phyloP scores from a whole-genome alignment of 148 eudicot genomes.

The Amaranthus hypochondriacus region DNA sequence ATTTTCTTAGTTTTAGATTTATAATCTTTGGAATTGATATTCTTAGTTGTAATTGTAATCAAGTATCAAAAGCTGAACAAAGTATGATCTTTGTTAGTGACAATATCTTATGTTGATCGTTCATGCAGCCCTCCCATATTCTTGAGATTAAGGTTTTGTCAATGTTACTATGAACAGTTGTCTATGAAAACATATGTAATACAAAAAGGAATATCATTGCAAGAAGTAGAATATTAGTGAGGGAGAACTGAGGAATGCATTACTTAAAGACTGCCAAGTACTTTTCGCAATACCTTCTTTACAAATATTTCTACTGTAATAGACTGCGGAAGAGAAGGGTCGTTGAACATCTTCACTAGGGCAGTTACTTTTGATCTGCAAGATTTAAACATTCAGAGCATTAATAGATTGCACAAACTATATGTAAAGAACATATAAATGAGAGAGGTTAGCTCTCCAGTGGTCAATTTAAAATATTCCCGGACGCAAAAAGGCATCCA shows the following conservation, averaged over 20 bases:
- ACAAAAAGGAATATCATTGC: not conserved
- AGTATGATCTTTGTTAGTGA: too few relatives aligned
- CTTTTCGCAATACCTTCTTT: slow-evolving; percentile 51
- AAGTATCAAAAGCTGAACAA: too few relatives aligned
- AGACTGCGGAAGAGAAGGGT: slow-evolving; percentile 61
- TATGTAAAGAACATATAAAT: not conserved
- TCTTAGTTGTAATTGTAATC: too few relatives aligned
- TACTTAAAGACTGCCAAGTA: not conserved
- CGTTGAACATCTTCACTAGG: slow-evolving; percentile 44
- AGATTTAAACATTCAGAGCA: slow-evolving; percentile 4
- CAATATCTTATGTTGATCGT: too few relatives aligned
- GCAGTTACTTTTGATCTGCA: slow-evolving; percentile 65
- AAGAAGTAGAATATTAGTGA: not conserved
- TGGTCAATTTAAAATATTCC: not conserved
- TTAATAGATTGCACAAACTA: not conserved
- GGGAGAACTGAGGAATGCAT: not conserved
- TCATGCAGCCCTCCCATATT: too few relatives aligned
- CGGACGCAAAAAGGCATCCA: not conserved
- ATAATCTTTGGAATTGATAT: too few relatives aligned
- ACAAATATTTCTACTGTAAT: slow-evolving; percentile 56
- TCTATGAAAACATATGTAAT: too few relatives aligned
- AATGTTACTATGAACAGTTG: too few relatives aligned
- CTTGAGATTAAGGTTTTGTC: too few relatives aligned
- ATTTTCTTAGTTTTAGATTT: too few relatives aligned
- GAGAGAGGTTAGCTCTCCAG: not conserved